These are phyloP conservation scores for Aristolochia fimbriata DNA, from an alignment of 164 flowering plant genomes.

Conservation along the genomic window DNA sequence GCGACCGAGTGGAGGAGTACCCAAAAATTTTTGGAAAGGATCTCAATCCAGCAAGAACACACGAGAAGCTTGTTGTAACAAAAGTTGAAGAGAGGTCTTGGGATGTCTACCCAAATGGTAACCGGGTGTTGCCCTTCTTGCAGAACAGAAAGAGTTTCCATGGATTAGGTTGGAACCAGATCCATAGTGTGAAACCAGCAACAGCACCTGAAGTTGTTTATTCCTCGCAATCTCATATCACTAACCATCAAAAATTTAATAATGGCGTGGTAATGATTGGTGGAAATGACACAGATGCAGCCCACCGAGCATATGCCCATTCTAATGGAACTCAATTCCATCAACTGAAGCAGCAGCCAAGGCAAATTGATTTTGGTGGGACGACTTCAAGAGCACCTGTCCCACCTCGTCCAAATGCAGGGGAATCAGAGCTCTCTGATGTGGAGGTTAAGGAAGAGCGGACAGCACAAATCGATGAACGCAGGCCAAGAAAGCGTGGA, in stretches of 20 bases:
- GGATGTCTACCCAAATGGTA: constrained; percentile 34
- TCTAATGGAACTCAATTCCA: constrained; percentile 33
- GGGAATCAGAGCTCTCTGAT: constrained; percentile 74
- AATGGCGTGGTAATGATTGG: constrained; percentile 13
- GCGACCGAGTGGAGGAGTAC: constrained; percentile 24
- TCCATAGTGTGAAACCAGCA: constrained; percentile 30
- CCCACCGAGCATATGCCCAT: constrained; percentile 9
- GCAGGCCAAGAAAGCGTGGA: constrained; percentile 79
- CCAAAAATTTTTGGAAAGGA: constrained; percentile 82
- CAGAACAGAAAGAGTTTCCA: constrained; percentile 35
- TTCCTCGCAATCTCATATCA: constrained; percentile 19
- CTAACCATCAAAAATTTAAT: constrained; percentile 26
- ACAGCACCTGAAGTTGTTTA: constrained; percentile 27
- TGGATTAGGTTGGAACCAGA: constrained; percentile 32
- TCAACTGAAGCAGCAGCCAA: constrained; percentile 36
- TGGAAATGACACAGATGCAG: constrained; percentile 5
- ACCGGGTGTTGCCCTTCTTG: constrained; percentile 21
- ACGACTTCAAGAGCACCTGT: constrained; percentile 36
- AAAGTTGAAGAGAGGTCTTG: constrained; percentile 56
- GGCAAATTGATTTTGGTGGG: constrained; percentile 65
- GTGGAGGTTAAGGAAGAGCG: constrained; percentile 61
- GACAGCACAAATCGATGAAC: constrained; percentile 35
- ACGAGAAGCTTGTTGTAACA: constrained; percentile 50
- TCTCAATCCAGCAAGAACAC: constrained; percentile 31
- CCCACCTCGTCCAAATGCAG: constrained; percentile 21